phyloP scores from a whole-genome alignment of 2,329 filamentous ascomycete genomes.

The Aspergillus sp. region DNA sequence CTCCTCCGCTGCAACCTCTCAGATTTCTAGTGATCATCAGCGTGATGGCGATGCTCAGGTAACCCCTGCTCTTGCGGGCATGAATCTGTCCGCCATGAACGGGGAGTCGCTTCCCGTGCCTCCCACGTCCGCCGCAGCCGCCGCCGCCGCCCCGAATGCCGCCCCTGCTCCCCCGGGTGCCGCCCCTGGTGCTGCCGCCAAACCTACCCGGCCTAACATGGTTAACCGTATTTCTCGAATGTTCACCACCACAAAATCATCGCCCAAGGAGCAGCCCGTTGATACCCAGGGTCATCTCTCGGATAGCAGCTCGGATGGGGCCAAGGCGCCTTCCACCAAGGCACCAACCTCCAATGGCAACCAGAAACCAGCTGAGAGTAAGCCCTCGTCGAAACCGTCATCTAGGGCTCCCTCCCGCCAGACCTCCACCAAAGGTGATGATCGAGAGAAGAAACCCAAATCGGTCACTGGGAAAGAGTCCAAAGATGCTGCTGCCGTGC shows the following conservation, averaged over 20 bases:
- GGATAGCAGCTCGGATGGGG: slow-evolving; percentile 31
- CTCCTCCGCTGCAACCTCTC: slow-evolving; percentile 35
- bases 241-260: slow-evolving; percentile 37
- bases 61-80: slow-evolving; percentile 38
- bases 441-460: slow-evolving; percentile 23
- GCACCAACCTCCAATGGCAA: slow-evolving; percentile 21
- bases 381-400: slow-evolving; percentile 21
- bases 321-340: slow-evolving; percentile 21
- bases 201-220: slow-evolving; percentile 36
- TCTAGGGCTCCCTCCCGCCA: slow-evolving; percentile 28
- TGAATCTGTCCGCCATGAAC: slow-evolving; percentile 32
- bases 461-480: slow-evolving; percentile 20
- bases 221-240: slow-evolving; percentile 39
- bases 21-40: slow-evolving; percentile 29
- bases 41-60: slow-evolving; percentile 33
- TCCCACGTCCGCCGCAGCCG: slow-evolving; percentile 8
- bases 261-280: slow-evolving; percentile 19
- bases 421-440: slow-evolving; percentile 25
- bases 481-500: slow-evolving; percentile 23
- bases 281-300: slow-evolving; percentile 28
- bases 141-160: no score
- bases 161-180: background rate
- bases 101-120: slow-evolving; percentile 26
- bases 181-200: slow-evolving; percentile 10
- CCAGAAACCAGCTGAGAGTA: slow-evolving; percentile 15